phyloP scores from a whole-genome alignment of 2,329 filamentous ascomycete species.

The Stachybotrys echinatus region DNA sequence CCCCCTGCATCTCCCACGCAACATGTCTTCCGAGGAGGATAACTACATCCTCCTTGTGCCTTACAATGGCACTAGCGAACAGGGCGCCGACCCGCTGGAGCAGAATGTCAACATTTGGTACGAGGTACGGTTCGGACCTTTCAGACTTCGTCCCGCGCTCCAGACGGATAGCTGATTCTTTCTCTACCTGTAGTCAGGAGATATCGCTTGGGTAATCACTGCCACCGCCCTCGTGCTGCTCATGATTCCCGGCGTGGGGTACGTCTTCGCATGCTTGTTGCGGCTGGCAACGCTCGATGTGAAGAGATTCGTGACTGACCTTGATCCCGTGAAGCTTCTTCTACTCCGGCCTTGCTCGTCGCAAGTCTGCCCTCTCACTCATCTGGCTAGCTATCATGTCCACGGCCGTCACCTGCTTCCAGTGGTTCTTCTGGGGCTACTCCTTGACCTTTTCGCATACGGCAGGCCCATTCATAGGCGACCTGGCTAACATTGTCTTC shows the following conservation, averaged over 20 bases:
- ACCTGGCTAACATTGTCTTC: constrained; percentile 76
- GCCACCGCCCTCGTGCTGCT: constrained; percentile 78
- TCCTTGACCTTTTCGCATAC: constrained; percentile 77
- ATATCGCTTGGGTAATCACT: constrained; percentile 81
- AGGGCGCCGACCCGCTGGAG: constrained; percentile 62
- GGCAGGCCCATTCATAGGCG: constrained; percentile 70
- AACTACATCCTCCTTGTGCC: constrained; percentile 43
- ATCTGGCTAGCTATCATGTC: constrained; percentile 91
- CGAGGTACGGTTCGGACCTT: constrained; percentile 44
- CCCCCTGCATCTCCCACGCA: background rate
- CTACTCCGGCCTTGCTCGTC: constrained; percentile 82
- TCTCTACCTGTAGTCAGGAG: constrained; percentile 59
- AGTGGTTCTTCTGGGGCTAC: constrained; percentile 95
- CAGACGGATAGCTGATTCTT: constrained; percentile 13
- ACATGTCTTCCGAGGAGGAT: constrained; percentile 25
- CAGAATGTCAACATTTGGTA: constrained; percentile 76
- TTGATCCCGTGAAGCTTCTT: constrained; percentile 56
- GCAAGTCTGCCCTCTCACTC: constrained; percentile 83
- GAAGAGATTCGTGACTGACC: constrained; percentile 7
- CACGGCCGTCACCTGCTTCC: constrained; percentile 75
- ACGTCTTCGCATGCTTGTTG: constrained; percentile 18
- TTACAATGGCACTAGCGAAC: constrained; percentile 60
- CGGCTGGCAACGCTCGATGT: background rate
- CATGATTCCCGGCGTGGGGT: constrained; percentile 88
- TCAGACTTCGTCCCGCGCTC: background rate